Evolutionary conservation across 1,139 yeast species (phyloP), one percentile per base, ranked within the genome.

Genomic region (Geotrichum histeridarum): DNA sequence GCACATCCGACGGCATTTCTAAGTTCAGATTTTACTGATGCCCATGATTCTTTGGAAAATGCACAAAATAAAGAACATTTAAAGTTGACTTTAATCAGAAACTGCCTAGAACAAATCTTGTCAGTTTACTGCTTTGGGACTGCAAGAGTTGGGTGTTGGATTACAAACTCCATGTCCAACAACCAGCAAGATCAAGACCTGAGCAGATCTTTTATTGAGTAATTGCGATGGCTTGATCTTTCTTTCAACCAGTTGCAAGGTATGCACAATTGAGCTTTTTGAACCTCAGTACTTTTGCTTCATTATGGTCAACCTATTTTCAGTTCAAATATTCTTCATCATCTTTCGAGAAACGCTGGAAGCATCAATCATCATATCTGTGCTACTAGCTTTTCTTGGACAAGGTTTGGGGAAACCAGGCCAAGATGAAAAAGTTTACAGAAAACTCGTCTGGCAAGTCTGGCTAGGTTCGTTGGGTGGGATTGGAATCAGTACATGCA

Each of bases 301-400:
- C 4, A 5, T 27, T 12, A 71, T 70, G 73, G 68, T 63, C 35
- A 61, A 68, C 63, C 72, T 73, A 18, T 73, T 74, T 58, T 67
- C 74, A 49, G 73, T 72, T 8, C 71, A 76, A 53, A 71, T 81
- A 50, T 91, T 89, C 74, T 90, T 91, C 73, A 84, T 91, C 63
- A 89, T 89, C 57, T 80, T 91, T 64, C 82, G 98, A 73, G 98
- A 91, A 73, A 77, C 95, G 1, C 76, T 91, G 60, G 98, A 91
- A 74, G 96, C 96, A 48, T 80, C 90, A 48, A 82, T 91, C 58
- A 90, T 91, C 60, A 86, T 91, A 54, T 88, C 98, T 2, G 96
- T 91, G 50, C 77, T 91, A 56, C 77, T 91, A 58, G 93, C 97
- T 15, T 91, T 91, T 72, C 80, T 91, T 58, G 89, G 86, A 68